These are phyloP conservation scores for Podaxis sp. DNA, from an alignment of 768 basidiomycete species.

Conservation along the genomic window DNA sequence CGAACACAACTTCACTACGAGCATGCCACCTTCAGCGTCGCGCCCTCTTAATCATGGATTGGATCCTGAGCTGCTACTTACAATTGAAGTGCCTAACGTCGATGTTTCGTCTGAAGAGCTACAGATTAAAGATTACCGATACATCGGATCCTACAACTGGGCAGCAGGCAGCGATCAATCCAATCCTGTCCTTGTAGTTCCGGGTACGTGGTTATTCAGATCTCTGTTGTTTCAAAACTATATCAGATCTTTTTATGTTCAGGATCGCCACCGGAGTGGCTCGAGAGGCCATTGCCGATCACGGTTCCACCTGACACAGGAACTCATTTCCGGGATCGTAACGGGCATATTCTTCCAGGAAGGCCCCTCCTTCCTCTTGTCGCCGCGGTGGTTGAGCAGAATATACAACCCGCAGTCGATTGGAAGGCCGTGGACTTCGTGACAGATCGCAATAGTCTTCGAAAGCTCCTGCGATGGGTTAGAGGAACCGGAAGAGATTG, in stretches of 20 bases:
- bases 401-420: constrained; percentile 32
- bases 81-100: constrained; percentile 21
- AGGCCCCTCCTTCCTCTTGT: constrained; percentile 52
- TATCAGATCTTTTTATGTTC: neutral
- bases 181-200: constrained; percentile 51
- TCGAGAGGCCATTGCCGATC: constrained; percentile 43
- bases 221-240: neutral
- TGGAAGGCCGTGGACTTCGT: constrained; percentile 46
- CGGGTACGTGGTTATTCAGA: constrained; percentile 26
- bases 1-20: neutral
- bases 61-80: constrained; percentile 19
- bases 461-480: constrained; percentile 62
- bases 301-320: constrained; percentile 55
- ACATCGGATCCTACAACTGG: constrained; percentile 61
- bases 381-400: constrained; percentile 47
- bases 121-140: constrained; percentile 32
- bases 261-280: constrained; percentile 66
- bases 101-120: constrained; percentile 26
- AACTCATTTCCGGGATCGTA: constrained; percentile 53
- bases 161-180: constrained; percentile 24
- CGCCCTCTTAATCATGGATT: constrained; percentile 9
- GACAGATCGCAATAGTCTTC: constrained; percentile 64
- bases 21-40: neutral
- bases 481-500: constrained; percentile 41
- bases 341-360: constrained; percentile 42